A percentile compares a stretch with the other conserved stretches of the same genome.
phyloP scores from a whole-genome alignment of 768 basidiomycete species.

The Podaxis rugospora region DNA sequence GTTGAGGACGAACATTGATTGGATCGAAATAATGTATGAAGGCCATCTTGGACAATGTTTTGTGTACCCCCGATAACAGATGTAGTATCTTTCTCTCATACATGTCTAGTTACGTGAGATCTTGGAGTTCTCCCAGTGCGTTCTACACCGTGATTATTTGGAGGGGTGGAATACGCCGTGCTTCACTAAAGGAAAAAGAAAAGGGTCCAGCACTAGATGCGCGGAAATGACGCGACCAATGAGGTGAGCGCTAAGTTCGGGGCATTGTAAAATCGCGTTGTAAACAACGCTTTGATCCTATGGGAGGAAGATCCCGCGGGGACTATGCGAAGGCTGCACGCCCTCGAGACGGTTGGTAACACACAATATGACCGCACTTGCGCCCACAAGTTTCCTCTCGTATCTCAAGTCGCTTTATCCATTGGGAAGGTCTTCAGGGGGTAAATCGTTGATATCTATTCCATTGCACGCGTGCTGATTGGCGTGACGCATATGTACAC shows the following conservation, averaged over 20 bases:
- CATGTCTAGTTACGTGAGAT: too few species aligned
- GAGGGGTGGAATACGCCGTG: too few species aligned
- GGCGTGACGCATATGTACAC: background rate
- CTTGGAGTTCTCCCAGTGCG: too few species aligned
- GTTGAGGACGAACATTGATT: conserved; percentile 4
- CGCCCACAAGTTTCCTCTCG: conserved; percentile 13
- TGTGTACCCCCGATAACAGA: background rate
- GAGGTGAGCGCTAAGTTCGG: too few species aligned
- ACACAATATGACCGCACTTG: conserved; percentile 1
- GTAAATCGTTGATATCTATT: background rate
- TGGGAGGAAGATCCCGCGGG: background rate
- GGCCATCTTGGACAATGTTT: background rate
- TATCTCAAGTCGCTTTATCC: conserved; percentile 2
- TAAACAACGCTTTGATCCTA: background rate
- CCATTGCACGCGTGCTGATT: background rate
- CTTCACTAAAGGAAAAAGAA: too few species aligned
- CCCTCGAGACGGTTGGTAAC: background rate
- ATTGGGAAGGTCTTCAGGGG: background rate
- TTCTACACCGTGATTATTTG: too few species aligned
- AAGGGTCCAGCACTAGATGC: too few species aligned
- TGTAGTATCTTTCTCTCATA: background rate
- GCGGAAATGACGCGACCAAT: background rate
- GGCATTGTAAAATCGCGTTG: background rate
- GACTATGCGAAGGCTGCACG: background rate
- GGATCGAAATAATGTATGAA: background rate